Evolutionary conservation across 352 stramenopile genomes (phyloP).

Genomic region (Blastocystis hominis): DNA sequence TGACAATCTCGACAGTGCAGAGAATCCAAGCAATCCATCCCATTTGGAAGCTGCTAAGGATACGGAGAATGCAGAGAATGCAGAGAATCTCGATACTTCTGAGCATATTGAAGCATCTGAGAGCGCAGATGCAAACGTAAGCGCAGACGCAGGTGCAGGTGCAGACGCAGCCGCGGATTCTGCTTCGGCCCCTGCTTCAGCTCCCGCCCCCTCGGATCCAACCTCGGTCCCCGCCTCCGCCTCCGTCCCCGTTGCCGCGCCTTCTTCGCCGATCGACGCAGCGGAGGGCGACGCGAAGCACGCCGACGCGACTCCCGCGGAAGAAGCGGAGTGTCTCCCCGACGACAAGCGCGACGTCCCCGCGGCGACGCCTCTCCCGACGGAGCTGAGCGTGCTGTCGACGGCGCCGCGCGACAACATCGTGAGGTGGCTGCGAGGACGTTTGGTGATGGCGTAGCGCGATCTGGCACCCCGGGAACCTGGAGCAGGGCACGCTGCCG

Average conservation of each 20-base stretch:
- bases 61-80: too few species aligned
- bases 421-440: not conserved
- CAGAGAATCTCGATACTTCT: too few species aligned
- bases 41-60: too few species aligned
- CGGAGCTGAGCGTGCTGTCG: not conserved
- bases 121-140: too few species aligned
- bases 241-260: not conserved
- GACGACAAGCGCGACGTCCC: slow-evolving; percentile 13
- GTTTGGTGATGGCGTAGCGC: not conserved
- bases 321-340: slow-evolving; percentile 1
- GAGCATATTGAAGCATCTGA: too few species aligned
- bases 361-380: not conserved
- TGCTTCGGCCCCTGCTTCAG: too few species aligned
- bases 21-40: too few species aligned
- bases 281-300: slow-evolving; percentile 12
- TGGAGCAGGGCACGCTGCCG: slow-evolving; percentile 35
- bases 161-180: too few species aligned
- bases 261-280: not conserved
- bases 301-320: not conserved
- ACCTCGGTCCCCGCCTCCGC: not conserved
- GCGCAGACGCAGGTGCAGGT: too few species aligned
- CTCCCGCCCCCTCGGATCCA: too few species aligned
- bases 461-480: slow-evolving; percentile 43
- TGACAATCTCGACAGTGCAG: too few species aligned
- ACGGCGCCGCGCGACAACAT: slow-evolving; percentile 14